Percentiles rank a stretch among this genome's conserved stretches.
Evolutionary conservation across 208 protist species (phyloP).

Genomic region (Trichomonas tenax): DNA sequence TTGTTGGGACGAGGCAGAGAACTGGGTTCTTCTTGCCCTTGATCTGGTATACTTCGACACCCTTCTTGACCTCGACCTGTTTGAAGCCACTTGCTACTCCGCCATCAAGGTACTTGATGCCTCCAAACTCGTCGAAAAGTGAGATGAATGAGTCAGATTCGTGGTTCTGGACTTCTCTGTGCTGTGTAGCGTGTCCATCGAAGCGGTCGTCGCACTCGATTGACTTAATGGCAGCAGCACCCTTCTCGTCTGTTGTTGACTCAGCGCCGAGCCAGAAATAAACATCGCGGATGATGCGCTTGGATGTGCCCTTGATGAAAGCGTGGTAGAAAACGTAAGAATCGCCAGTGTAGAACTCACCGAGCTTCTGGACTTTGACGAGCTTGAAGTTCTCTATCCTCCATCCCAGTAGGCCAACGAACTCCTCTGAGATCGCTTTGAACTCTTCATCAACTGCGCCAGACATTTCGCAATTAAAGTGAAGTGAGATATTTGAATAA

Average conservation of each 20-base stretch:
- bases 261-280: constrained; percentile 34
- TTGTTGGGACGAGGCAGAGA: background rate
- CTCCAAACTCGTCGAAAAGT: constrained; percentile 19
- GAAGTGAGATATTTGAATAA: no score
- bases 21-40: background rate
- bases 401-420: constrained; percentile 28
- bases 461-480: no score
- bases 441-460: background rate
- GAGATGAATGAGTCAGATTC: constrained; percentile 26
- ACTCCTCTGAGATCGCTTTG: background rate
- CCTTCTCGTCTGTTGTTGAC: constrained; percentile 37
- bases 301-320: background rate
- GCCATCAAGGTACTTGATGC: background rate
- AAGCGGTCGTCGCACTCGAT: constrained; percentile 45
- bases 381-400: constrained; percentile 33
- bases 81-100: background rate
- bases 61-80: background rate
- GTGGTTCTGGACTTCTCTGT: constrained; percentile 37
- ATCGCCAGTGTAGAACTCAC: constrained; percentile 27
- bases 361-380: background rate
- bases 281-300: constrained; percentile 17
- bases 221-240: constrained; percentile 40
- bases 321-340: constrained; percentile 29
- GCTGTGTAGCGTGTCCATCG: constrained; percentile 35
- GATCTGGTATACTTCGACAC: background rate